Evolutionary conservation across 129 eudicot genomes (phyloP), one percentile per base, ranked within the genome.

Genomic region (Dittrichia graveolens): DNA sequence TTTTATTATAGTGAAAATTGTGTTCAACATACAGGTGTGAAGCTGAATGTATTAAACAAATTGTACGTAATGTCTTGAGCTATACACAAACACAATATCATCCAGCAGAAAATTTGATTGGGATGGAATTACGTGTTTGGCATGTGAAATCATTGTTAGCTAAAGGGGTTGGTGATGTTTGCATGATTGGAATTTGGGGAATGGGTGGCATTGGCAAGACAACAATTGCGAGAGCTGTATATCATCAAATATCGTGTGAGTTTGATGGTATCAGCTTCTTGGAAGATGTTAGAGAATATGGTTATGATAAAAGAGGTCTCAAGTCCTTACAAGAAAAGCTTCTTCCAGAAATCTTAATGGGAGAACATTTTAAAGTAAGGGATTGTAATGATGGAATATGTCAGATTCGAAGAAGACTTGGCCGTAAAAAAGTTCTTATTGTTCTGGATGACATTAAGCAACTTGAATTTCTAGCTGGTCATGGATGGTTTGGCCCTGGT

Each of bases 31-130:
- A 24, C 61, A 56, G 61, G 61, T 38, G 39, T 24, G 61, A 56
- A 56, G 39, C 61, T 56, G 61, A 56, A 56, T 56, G 61, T 56
- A 56, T 56, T 7, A 56, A 56, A 18, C 61, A 56, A 56, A 56
- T 56, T 56, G 61, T 56, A 24, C 3, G 2, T 10, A 19, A 56
- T 56, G 24, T 56, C 59, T 15, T 34, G 16, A 53, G 34, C 4
- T 53, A 53, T 16, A 53, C 59, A 0, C n/a, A n/a, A n/a, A n/a
- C n/a, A n/a, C 31, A 53, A 6, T 53, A 24, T 53, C 59, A 10
- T 53, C 59, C 35, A 6, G 7, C 11, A 14, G 59, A 53, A 53
- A 53, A 1, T 14, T 53, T 53, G 34, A 5, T 53, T 56, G 61
- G 61, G 39, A 8, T 56, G 61, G 61, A 19, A 56, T 56, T 38